These are phyloP conservation scores for Leccinum ochraceum DNA, from an alignment of 768 basidiomycete genomes.

Conservation along the genomic window DNA sequence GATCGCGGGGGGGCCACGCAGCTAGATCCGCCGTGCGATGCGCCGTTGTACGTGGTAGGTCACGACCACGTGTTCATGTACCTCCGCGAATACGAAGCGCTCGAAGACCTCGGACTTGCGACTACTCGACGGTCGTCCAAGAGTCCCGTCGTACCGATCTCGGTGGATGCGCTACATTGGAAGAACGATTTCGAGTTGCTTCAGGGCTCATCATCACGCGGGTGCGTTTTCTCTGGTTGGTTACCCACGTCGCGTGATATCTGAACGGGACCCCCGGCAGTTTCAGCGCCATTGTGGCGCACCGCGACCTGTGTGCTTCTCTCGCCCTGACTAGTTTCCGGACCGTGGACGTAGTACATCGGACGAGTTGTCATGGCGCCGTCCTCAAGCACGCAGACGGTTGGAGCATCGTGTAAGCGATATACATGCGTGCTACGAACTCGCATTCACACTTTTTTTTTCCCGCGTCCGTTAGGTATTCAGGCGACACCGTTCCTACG, in stretches of 20 bases:
- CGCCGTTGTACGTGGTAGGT: conserved; percentile 73
- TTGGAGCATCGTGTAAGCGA: conserved; percentile 43
- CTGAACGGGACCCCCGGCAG: neutral
- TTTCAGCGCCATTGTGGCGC: conserved; percentile 46
- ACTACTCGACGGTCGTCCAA: conserved; percentile 40
- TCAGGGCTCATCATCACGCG: neutral
- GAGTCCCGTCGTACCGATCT: conserved; percentile 55
- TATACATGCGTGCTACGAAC: neutral
- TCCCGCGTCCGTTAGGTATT: conserved; percentile 45
- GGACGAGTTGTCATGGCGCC: conserved; percentile 69
- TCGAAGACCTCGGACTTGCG: conserved; percentile 71
- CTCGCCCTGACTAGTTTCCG: conserved; percentile 61
- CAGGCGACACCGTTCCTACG: conserved; percentile 87
- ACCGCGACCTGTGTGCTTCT: conserved; percentile 44
- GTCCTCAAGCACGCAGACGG: conserved; percentile 66
- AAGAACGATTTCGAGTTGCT: conserved; percentile 38
- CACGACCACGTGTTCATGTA: conserved; percentile 59
- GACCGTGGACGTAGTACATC: conserved; percentile 75
- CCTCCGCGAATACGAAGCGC: conserved; percentile 67
- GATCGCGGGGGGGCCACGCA: conserved; percentile 27
- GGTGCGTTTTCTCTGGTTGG: conserved; percentile 6
- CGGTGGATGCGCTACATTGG: conserved; percentile 58
- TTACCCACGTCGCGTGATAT: no score
- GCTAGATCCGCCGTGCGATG: conserved; percentile 61
- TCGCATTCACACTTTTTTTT: neutral